Evolutionary conservation across 129 eudicot genomes (phyloP), one percentile per base, ranked within the genome.

Genomic region (Artemisia tridentata): DNA sequence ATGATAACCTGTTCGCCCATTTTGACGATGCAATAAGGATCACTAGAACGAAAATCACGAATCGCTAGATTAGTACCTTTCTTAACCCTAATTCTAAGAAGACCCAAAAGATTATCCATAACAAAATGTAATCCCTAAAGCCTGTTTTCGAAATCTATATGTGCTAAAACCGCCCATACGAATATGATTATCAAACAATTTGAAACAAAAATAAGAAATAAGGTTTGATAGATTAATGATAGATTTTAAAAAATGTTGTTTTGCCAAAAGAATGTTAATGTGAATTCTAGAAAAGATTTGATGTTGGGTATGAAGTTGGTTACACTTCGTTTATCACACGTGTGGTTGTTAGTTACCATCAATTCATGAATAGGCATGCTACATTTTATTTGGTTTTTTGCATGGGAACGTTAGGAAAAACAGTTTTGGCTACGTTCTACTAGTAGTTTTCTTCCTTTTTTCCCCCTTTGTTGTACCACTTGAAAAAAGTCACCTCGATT

Each of bases 11-110:
- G 90, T 68, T 76, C 84, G 50, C 89, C 96, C 73, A 84, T 72
- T 74, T 21, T 80, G 76, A 89, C 67, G 11, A 89, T 83, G 72
- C 84, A 83, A 66, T 89, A 89, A 19, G 96, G 96, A 78, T 89
- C 96, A 43, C 96, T 89, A 62, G 82, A 85, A 18, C 74, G 73
- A 45, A 86, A 84, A 73, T 89, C 96, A 13, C 96, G 88, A 45
- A 89, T 78, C 4, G 86, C 96, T 14, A 89, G 92, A 68, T 82
- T 67, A 20, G 80, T 48, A 27, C 96, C 96, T 71, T 76, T 78
- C 58, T 81, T 86, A 5, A 89, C 54, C 43, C 86, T 83, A 52
- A 89, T 68, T 73, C 96, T 72, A 47, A 89, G 92, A 59, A 89
- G 86, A 72, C 96, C 96, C 79, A 84, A 74, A 38, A 88, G 57